Percentiles rank a stretch among this genome's conserved stretches.
These are phyloP conservation scores for Lunasporangiospora selenospora DNA, from an alignment of 192 early-diverging fungal genomes.

Conservation along the genomic window DNA sequence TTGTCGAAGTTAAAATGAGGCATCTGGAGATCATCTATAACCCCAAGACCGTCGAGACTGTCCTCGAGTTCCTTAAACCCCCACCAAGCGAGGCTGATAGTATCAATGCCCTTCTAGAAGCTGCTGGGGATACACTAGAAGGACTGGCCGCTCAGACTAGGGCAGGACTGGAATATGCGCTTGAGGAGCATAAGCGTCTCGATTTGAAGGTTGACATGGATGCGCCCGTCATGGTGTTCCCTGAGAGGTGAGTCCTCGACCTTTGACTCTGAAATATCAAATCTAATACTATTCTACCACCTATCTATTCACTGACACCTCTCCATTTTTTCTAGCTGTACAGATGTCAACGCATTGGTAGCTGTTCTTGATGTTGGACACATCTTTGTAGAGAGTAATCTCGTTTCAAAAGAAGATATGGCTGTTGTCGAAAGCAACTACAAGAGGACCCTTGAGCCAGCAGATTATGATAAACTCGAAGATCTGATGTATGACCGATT, in stretches of 20 bases:
- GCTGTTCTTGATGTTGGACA: constrained; percentile 93
- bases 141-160: constrained; percentile 89
- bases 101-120: constrained; percentile 67
- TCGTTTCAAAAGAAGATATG: constrained; percentile 73
- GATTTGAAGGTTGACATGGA: constrained; percentile 95
- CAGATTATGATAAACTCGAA: constrained; percentile 77
- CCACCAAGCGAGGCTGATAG: constrained; percentile 79
- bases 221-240: constrained; percentile 94
- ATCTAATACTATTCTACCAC: background rate
- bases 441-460: constrained; percentile 59
- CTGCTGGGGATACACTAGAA: constrained; percentile 85
- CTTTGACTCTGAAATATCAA: no score
- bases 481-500: constrained; percentile 93
- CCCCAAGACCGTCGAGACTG: constrained; percentile 72
- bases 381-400: constrained; percentile 85
- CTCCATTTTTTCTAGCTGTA: constrained; percentile 49
- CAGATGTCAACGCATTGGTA: constrained; percentile 63
- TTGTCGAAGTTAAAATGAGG: constrained; percentile 82
- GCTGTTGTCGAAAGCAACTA: constrained; percentile 74
- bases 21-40: constrained; percentile 93
- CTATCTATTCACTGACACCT: background rate
- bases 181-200: constrained; percentile 89
- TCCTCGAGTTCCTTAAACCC: constrained; percentile 85
- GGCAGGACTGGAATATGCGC: constrained; percentile 80
- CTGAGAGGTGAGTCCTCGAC: constrained; percentile 72